Evolutionary conservation across 768 basidiomycete species (phyloP).

Genomic region (Imleria badia): DNA sequence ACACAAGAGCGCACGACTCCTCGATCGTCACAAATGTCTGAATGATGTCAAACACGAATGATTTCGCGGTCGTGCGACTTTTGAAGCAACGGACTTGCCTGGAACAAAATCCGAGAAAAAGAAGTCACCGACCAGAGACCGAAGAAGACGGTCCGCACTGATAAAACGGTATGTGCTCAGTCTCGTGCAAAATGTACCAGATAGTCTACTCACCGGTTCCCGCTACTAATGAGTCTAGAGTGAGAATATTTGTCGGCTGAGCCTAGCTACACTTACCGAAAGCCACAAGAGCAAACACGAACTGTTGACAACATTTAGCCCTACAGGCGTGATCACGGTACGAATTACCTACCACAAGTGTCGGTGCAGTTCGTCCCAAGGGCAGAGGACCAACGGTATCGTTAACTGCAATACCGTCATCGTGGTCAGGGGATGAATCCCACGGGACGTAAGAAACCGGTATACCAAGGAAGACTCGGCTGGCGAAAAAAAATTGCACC

Average conservation of each 20-base stretch:
- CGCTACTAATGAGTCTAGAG: background rate
- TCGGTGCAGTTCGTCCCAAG: constrained; percentile 9
- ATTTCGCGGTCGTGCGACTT: background rate
- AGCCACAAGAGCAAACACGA: constrained; percentile 6
- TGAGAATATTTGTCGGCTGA: background rate
- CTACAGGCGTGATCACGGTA: background rate
- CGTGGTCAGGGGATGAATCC: background rate
- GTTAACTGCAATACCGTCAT: constrained; percentile 4
- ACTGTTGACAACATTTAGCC: constrained; percentile 1
- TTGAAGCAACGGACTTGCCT: constrained; percentile 3
- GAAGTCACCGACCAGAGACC: constrained; percentile 5
- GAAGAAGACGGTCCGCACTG: constrained; percentile 12
- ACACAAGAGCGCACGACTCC: constrained; percentile 13
- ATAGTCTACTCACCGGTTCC: constrained; percentile 7
- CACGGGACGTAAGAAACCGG: background rate
- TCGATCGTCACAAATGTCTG: constrained; percentile 9
- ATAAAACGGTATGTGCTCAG: background rate
- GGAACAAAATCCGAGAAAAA: constrained; percentile 4
- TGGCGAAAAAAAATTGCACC: constrained; percentile 15
- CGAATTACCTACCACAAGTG: constrained; percentile 10
- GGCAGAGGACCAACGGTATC: constrained; percentile 6
- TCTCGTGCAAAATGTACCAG: background rate
- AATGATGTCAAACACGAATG: background rate
- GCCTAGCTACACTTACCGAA: constrained; percentile 7
- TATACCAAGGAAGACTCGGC: constrained; percentile 10